Conservation (phyloP, 768 basidiomycete species). For the Infundibulicybe gibba region DNA sequence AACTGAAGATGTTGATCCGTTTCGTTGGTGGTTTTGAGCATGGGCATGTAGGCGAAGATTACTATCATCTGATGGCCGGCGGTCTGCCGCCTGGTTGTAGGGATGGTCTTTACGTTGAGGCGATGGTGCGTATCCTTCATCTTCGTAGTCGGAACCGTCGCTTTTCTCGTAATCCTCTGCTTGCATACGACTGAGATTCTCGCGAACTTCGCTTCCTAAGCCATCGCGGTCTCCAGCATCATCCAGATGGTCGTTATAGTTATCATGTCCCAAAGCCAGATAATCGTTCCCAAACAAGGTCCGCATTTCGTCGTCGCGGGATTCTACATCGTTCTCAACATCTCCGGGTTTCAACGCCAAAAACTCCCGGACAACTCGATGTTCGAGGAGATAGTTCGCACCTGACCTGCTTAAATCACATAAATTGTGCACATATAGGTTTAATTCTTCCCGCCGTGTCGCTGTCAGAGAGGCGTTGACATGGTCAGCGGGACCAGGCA, state of each 20-base stretch:
- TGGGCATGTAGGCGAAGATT: constrained; percentile 37
- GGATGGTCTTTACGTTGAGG: constrained; percentile 38
- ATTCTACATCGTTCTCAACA: constrained; percentile 62
- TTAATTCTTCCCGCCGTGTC: constrained; percentile 75
- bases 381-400: constrained; percentile 78
- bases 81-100: constrained; percentile 28
- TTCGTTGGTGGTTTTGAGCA: constrained; percentile 47
- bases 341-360: constrained; percentile 86
- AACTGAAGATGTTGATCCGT: constrained; percentile 46
- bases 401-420: constrained; percentile 66
- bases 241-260: constrained; percentile 27
- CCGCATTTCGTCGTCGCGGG: constrained; percentile 57
- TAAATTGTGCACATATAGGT: constrained; percentile 82
- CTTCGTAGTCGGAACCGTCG: constrained; percentile 67
- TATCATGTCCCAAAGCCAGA: constrained; percentile 1
- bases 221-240: constrained; percentile 27
- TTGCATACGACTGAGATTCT: constrained; percentile 48
- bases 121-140: constrained; percentile 49
- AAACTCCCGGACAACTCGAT: constrained; percentile 78
- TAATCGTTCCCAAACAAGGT: constrained; percentile 35
- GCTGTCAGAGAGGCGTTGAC: constrained; percentile 86
- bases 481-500: constrained; percentile 89
- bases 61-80: constrained; percentile 35
- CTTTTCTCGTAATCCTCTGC: constrained; percentile 45
- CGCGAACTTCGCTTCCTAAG: constrained; percentile 41